Conservation (phyloP, 1,284 basidiomycete genomes). For the Bondarzewia mesenterica region DNA sequence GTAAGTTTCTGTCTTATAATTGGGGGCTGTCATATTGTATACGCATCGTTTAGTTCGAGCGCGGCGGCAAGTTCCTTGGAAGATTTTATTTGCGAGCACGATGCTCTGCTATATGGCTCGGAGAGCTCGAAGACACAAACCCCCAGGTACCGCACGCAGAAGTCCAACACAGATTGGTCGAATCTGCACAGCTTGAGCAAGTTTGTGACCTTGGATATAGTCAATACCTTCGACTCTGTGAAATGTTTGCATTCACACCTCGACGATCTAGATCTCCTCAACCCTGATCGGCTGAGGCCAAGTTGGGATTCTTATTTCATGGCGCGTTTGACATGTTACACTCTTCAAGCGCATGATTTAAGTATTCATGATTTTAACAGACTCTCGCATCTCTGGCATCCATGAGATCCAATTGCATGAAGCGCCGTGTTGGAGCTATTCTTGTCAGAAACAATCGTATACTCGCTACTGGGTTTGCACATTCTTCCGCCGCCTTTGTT, state of each 20-base stretch:
- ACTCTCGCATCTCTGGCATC: conserved; percentile 85
- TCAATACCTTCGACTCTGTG: conserved; percentile 61
- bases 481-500: conserved; percentile 1
- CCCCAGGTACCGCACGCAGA: no score
- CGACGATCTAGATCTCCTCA: conserved; percentile 57
- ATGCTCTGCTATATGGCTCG: conserved; percentile 22
- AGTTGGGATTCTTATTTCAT: conserved; percentile 96
- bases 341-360: neutral
- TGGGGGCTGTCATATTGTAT: no score
- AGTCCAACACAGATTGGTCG: neutral
- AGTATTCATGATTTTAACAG: conserved; percentile 25
- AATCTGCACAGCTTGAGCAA: conserved; percentile 34
- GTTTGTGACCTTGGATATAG: conserved; percentile 57
- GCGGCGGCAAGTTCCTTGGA: conserved; percentile 40
- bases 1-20: conserved; percentile 30
- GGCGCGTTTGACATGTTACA: conserved; percentile 35
- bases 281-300: conserved; percentile 73
- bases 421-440: conserved; percentile 90
- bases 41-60: conserved; percentile 9
- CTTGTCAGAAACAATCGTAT: conserved; percentile 85
- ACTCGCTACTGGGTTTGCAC: conserved; percentile 76
- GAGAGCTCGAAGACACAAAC: neutral
- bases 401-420: conserved; percentile 93
- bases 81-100: conserved; percentile 27
- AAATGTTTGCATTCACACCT: conserved; percentile 56